These are phyloP conservation scores for Lithohypha guttulata DNA, from an alignment of 2,329 filamentous ascomycete genomes.

Conservation along the genomic window DNA sequence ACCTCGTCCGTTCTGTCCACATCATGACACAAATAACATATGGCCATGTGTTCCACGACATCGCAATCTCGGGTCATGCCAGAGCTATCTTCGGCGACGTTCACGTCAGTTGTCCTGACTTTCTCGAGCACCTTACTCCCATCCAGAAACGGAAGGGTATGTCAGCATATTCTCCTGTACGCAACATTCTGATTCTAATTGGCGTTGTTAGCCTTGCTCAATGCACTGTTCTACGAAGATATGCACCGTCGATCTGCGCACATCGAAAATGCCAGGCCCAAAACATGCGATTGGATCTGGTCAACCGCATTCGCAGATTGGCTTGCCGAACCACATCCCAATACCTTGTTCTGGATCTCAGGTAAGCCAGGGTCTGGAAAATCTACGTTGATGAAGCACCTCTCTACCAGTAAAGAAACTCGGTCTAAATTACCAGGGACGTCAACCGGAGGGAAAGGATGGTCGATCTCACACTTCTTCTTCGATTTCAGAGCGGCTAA, in stretches of 20 bases:
- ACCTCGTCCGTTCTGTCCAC: too few species aligned
- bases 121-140: neutral
- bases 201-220: neutral
- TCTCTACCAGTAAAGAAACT: neutral
- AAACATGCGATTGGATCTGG: neutral
- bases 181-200: neutral
- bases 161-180: neutral
- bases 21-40: too few species aligned
- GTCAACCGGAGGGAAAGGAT: neutral
- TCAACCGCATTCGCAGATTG: neutral
- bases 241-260: neutral
- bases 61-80: neutral
- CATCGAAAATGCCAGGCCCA: neutral
- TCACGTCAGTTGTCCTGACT: neutral
- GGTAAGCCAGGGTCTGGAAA: neutral
- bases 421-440: neutral
- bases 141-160: neutral
- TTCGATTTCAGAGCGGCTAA: neutral
- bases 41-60: neutral
- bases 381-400: neutral
- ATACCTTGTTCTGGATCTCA: neutral
- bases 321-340: neutral
- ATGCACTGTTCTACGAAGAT: neutral
- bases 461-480: neutral
- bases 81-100: neutral